These are phyloP conservation scores for Angomonas deanei DNA, from an alignment of 208 protist genomes.

Conservation along the genomic window DNA sequence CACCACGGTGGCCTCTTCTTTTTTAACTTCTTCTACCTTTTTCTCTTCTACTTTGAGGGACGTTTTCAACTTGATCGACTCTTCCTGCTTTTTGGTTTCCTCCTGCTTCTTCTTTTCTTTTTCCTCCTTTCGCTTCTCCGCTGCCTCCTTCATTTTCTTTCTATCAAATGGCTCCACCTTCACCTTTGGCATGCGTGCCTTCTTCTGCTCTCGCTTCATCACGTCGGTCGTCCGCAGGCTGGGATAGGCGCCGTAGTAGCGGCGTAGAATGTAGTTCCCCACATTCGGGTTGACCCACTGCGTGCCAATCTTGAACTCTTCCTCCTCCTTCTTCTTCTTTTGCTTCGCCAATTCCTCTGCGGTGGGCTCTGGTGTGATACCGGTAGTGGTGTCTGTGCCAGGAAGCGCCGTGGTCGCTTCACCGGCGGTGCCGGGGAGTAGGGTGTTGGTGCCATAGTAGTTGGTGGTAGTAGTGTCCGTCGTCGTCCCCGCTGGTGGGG, in stretches of 20 bases:
- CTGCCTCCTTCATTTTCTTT: neutral
- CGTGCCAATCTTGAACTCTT: conserved; percentile 18
- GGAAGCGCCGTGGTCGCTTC: too few species aligned
- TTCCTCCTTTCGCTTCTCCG: neutral
- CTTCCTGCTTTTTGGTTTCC: neutral
- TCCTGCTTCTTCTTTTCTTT: neutral
- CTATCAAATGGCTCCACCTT: conserved; percentile 45
- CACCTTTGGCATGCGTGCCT: conserved; percentile 34
- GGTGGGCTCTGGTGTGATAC: neutral
- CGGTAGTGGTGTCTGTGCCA: too few species aligned
- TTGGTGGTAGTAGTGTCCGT: neutral
- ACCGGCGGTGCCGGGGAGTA: neutral
- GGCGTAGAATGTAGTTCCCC: conserved; percentile 81
- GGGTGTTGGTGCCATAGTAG: neutral
- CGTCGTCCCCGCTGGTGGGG: neutral
- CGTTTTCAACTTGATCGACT: neutral
- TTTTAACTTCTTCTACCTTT: neutral
- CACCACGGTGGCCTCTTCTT: neutral
- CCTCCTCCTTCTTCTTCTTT: neutral
- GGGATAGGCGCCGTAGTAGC: conserved; percentile 78
- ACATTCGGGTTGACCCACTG: conserved; percentile 84
- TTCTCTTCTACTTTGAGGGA: neutral
- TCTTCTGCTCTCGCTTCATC: conserved; percentile 29
- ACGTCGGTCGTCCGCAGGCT: conserved; percentile 75
- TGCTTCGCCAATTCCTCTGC: neutral